Evolutionary conservation across 2,329 filamentous ascomycete species (phyloP), one percentile per base, ranked within the genome.

Genomic region (Passalora sequoiae): DNA sequence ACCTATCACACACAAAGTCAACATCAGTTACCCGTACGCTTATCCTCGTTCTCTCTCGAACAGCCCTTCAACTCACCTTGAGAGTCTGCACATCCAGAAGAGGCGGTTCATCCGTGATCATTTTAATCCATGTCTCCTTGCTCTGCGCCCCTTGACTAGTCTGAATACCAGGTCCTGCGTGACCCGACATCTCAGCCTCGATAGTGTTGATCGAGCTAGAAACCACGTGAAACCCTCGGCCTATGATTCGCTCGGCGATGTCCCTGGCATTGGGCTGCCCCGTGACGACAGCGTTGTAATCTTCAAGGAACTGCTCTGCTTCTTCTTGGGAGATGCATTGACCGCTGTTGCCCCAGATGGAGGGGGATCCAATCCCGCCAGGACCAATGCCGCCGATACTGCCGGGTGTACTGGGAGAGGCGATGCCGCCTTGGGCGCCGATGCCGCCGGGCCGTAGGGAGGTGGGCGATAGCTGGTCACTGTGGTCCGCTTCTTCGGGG

Each of bases 161-260:
- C n/a, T n/a, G n/a, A n/a, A n/a, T n/a, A n/a, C n/a, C n/a, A n/a
- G n/a, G n/a, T n/a, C n/a, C n/a, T n/a, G n/a, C n/a, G n/a, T n/a
- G n/a, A n/a, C n/a, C n/a, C n/a, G n/a, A n/a, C n/a, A n/a, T n/a
- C 28, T 30, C 28, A 9, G 41, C 44, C 19, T 47, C 32, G 6
- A 53, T 24, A 13, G 47, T 47, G 10, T 36, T 24, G 27, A 53
- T 50, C 25, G 47, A 53, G 38, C 46, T 46, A 21, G 47, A 50
- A 21, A 40, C 29, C 31, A 45, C 47, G 38, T 31, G 15, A 39
- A 53, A 4, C 43, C 27, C 15, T 50, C 47, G 10, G 47, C n/a
- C 47, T 22, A 50, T 45, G 33, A 53, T 42, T 9, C 43, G 19
- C 19, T 53, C 35, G 13, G 46, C 43, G 17, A 38, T 47, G 24